Percentiles rank a stretch among this genome's conserved stretches.
Conservation (phyloP, 2,329 filamentous ascomycete species). For the Simplicillium aogashimaense region DNA sequence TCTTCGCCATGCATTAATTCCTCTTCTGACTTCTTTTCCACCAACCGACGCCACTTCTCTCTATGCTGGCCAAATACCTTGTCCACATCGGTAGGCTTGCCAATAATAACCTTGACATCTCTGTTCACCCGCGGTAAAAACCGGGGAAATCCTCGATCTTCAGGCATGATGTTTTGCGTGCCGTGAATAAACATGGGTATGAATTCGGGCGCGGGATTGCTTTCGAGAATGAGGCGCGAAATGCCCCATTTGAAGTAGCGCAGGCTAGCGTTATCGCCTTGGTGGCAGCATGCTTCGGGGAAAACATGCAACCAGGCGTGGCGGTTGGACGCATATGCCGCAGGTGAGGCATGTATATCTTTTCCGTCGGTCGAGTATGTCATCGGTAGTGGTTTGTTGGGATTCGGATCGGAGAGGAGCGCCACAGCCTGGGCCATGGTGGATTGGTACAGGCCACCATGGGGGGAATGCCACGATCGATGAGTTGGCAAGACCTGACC, state of each 20-base stretch:
- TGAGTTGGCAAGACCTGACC: conserved; percentile 90
- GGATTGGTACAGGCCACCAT: conserved; percentile 83
- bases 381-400: conserved; percentile 37
- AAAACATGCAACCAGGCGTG: conserved; percentile 91
- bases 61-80: conserved; percentile 69
- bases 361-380: conserved; percentile 56
- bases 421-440: conserved; percentile 80
- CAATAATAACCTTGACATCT: conserved; percentile 65
- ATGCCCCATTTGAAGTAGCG: conserved; percentile 99
- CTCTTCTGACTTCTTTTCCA: conserved; percentile 34
- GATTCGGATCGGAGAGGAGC: conserved; percentile 52
- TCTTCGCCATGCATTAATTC: conserved; percentile 42
- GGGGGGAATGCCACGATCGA: conserved; percentile 63
- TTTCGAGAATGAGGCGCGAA: conserved; percentile 81
- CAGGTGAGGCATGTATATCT: conserved; percentile 61
- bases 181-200: conserved; percentile 94
- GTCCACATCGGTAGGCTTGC: conserved; percentile 66
- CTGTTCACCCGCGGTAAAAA: conserved; percentile 70
- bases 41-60: conserved; percentile 61
- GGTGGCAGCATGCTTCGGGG: conserved; percentile 89
- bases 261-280: conserved; percentile 67
- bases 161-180: conserved; percentile 79
- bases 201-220: conserved; percentile 76
- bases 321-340: conserved; percentile 58
- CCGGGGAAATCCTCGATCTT: conserved; percentile 67